Conservation (phyloP, 805 yeast species). For the Nematodospora valgi region DNA sequence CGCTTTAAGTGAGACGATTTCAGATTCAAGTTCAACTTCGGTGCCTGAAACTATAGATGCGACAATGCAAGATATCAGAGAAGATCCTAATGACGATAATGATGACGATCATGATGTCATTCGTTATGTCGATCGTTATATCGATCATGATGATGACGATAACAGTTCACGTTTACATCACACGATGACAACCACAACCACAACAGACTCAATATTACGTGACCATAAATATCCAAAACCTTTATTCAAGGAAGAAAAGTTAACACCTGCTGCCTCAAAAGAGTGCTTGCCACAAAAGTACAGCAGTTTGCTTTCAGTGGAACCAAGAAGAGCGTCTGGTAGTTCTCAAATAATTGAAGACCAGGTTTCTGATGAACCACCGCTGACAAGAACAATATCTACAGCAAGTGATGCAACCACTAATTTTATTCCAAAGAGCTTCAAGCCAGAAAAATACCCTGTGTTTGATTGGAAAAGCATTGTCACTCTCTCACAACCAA, state of each 20-base stretch:
- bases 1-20: slow-evolving; percentile 17
- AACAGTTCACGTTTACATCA: slow-evolving; percentile 1
- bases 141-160: slow-evolving; percentile 4
- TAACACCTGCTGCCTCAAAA: slow-evolving; percentile 20
- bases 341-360: not conserved
- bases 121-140: too few relatives aligned
- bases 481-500: slow-evolving; percentile 37
- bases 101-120: slow-evolving; percentile 12
- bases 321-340: slow-evolving; percentile 1
- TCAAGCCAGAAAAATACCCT: slow-evolving; percentile 24
- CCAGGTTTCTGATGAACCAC: not conserved
- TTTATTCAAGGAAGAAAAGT: slow-evolving; percentile 23
- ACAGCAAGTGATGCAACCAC: not conserved
- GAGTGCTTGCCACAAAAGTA: slow-evolving; percentile 15
- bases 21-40: slow-evolving; percentile 23
- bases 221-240: slow-evolving; percentile 18
- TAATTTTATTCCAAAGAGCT: not conserved
- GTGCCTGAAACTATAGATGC: slow-evolving; percentile 42
- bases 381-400: not conserved
- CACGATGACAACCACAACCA: slow-evolving; percentile 8
- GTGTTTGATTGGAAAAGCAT: slow-evolving; percentile 41
- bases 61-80: slow-evolving; percentile 34
- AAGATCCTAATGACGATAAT: slow-evolving; percentile 20
- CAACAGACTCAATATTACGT: slow-evolving; percentile 23
- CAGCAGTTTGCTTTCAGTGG: slow-evolving; percentile 19